Conservation (phyloP, 2,329 filamentous ascomycete genomes). For the Colletotrichum magnum region DNA sequence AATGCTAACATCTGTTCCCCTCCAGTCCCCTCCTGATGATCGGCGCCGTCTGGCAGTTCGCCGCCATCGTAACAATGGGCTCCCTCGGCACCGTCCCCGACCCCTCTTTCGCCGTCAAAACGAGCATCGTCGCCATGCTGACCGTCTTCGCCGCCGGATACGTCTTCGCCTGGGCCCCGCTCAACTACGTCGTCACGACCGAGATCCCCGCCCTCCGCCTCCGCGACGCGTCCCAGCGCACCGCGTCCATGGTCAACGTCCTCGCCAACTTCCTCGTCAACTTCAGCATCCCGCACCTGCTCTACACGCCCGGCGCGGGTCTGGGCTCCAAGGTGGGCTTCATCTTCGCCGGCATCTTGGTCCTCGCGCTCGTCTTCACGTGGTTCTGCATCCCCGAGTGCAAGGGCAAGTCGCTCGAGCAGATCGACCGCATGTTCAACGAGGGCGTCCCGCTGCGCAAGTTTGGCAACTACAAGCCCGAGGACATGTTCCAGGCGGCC, state of each 20-base stretch:
- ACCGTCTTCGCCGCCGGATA: constrained; percentile 51
- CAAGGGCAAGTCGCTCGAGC: constrained; percentile 45
- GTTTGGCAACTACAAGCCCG: constrained; percentile 38
- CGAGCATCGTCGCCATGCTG: constrained; percentile 51
- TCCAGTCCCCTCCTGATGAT: constrained; percentile 23
- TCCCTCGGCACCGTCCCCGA: constrained; percentile 38
- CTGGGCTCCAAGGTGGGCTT: constrained; percentile 41
- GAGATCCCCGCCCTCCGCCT: constrained; percentile 48
- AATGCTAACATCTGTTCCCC: neutral
- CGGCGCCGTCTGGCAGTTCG: constrained; percentile 27
- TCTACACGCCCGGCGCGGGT: constrained; percentile 38
- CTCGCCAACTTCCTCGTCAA: constrained; percentile 43
- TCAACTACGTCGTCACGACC: constrained; percentile 53
- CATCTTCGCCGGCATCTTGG: constrained; percentile 42
- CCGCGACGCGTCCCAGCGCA: constrained; percentile 32
- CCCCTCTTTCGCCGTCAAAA: constrained; percentile 41
- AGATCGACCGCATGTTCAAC: constrained; percentile 45
- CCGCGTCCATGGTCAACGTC: constrained; percentile 42
- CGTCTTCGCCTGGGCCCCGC: constrained; percentile 52
- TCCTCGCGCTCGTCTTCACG: constrained; percentile 40
- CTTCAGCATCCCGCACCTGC: constrained; percentile 42
- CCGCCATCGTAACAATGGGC: constrained; percentile 39
- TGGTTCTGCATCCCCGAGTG: constrained; percentile 44
- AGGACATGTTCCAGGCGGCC: constrained; percentile 23
- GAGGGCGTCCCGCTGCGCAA: constrained; percentile 39